phyloP scores from a whole-genome alignment of 768 basidiomycete genomes.

The Russula abietina region DNA sequence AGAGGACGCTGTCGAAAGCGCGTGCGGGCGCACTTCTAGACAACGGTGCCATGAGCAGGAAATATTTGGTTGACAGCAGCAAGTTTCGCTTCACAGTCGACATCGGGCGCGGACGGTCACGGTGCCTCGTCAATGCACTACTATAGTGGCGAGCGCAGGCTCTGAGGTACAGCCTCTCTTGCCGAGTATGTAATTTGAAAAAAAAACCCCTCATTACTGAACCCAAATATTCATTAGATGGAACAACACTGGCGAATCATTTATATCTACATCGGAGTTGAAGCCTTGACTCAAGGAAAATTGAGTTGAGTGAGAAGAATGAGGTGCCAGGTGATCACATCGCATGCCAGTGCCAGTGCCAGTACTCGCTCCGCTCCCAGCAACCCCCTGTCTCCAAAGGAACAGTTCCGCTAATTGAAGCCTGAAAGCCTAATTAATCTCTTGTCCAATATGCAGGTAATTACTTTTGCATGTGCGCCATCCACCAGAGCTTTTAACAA shows the following conservation, averaged over 20 bases:
- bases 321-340: neutral
- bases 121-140: conserved; percentile 44
- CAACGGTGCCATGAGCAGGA: conserved; percentile 17
- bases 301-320: neutral
- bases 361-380: too few species aligned
- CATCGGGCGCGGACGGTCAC: conserved; percentile 41
- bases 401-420: neutral
- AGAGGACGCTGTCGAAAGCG: neutral
- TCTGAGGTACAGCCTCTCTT: neutral
- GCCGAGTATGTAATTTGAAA: neutral
- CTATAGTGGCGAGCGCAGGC: conserved; percentile 36
- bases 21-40: conserved; percentile 32
- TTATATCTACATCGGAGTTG: neutral
- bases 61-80: conserved; percentile 55
- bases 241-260: neutral
- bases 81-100: conserved; percentile 59
- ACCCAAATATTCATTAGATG: neutral
- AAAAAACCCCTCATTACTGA: neutral
- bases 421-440: conserved; percentile 10
- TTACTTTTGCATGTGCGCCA: conserved; percentile 65
- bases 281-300: neutral
- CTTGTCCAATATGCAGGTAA: conserved; percentile 44
- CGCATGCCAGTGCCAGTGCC: neutral
- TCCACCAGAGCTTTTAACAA: conserved; percentile 51
- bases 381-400: neutral